phyloP scores from a whole-genome alignment of 208 protist species.

The Trypanosoma platydactyli region DNA sequence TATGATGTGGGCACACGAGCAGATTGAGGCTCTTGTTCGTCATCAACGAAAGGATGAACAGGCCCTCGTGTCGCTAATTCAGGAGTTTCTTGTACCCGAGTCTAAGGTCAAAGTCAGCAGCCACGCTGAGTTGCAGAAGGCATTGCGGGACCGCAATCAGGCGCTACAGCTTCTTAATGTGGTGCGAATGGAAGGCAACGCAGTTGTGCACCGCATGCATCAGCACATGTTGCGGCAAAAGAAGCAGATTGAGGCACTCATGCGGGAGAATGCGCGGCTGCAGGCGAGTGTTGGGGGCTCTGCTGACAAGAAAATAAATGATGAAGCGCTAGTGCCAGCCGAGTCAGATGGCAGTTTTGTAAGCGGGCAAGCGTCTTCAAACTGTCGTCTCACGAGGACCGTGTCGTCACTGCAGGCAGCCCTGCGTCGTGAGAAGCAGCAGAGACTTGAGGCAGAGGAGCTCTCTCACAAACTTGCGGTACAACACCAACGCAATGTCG shows the following conservation, averaged over 20 bases:
- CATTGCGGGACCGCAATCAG: conserved; percentile 46
- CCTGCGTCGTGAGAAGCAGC: conserved; percentile 43
- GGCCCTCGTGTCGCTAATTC: conserved; percentile 10
- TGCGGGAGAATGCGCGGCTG: conserved; percentile 35
- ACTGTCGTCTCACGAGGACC: conserved; percentile 11
- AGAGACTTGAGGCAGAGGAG: conserved; percentile 55
- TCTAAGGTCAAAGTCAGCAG: background rate
- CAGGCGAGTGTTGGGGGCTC: background rate
- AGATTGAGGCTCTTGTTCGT: conserved; percentile 20
- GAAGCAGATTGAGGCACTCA: conserved; percentile 37
- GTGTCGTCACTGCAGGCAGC: conserved; percentile 31
- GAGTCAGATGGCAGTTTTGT: conserved; percentile 23
- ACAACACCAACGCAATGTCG: conserved; percentile 37
- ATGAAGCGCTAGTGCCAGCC: conserved; percentile 1
- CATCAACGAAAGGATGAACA: conserved; percentile 17
- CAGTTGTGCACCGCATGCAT: conserved; percentile 47
- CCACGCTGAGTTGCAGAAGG: conserved; percentile 18
- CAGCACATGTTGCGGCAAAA: conserved; percentile 38
- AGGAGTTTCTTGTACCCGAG: background rate
- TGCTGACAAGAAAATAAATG: background rate
- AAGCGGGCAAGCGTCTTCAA: background rate
- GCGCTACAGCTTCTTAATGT: conserved; percentile 40
- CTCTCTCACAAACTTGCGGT: conserved; percentile 34
- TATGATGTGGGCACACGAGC: conserved; percentile 1
- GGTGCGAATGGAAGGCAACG: conserved; percentile 54